Base-by-base conservation (phyloP, 306 rosid genomes). In the Elaeagnus macrophylla region DNA sequence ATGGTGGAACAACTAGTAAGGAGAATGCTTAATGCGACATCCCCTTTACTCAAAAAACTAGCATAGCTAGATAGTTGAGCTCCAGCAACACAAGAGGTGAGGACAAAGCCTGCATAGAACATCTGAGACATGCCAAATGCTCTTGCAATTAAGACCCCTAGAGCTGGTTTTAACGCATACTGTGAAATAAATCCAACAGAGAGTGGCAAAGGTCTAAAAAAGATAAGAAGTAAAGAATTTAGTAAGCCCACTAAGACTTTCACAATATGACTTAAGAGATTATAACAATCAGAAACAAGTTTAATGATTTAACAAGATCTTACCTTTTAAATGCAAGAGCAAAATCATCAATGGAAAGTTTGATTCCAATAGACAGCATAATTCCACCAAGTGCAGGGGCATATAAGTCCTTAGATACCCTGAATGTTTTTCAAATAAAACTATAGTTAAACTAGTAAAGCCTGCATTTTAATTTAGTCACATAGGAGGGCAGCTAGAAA, bases 331-430 rank as follows among this genome's bases (percentile, higher is more conserved):
- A 64, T 48, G 99, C 99, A 69, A 91, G 82, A 62, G 99, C 93
- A 61, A 91, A 82, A 77, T 91, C 96, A 16, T 91, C 82, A 3
- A 84, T 1, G 39, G 99, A 91, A 60, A 91, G 95, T 70, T 64
- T 72, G 69, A 91, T 80, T 60, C 99, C 96, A 78, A 91, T 87
- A 37, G 99, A 91, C 54, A 91, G 69, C 99, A 91, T 91, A 65
- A 91, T 91, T 78, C 99, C 99, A 71, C 99, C 99, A 78, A 91
- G 96, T 48, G 99, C 89, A 62, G 96, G 99, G 39, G 99, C 89
- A 70, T 91, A 91, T 38, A 91, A 71, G 38, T 87, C 96, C 75
- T 91, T 91, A 35, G 96, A 80, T 50, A 91, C 99, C 99, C 99
- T 91, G 78, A 19, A 75, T 57, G 71, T 72, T 67, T 69, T 57